phyloP scores from a whole-genome alignment of 2,329 filamentous ascomycete genomes.

The Tolypocladium guangdongense region DNA sequence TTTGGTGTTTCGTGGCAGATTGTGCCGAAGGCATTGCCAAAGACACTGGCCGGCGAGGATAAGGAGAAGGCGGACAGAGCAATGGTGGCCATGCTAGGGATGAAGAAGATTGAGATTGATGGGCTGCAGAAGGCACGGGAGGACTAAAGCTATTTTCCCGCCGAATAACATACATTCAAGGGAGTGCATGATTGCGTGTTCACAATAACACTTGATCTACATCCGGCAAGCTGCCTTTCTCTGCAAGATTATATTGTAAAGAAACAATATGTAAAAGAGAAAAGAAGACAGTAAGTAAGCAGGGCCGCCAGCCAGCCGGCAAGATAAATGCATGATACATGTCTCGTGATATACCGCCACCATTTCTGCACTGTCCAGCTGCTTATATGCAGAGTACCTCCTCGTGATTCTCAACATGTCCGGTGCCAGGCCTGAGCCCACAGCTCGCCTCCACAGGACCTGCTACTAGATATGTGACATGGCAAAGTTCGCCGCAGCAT shows the following conservation, averaged over 20 bases:
- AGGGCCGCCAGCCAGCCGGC: background rate
- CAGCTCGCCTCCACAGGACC: no score
- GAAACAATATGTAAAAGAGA: background rate
- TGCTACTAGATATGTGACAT: conserved; percentile 2
- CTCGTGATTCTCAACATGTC: background rate
- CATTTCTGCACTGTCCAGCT: background rate
- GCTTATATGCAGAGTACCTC: background rate
- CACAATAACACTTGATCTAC: background rate
- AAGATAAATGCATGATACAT: no score
- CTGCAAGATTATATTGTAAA: background rate
- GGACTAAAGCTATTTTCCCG: background rate
- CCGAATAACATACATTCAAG: no score
- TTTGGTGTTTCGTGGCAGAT: conserved; percentile 38
- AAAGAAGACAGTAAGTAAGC: no score
- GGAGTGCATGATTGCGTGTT: background rate
- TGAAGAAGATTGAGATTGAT: conserved; percentile 32
- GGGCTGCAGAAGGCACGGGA: conserved; percentile 21
- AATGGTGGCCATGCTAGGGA: conserved; percentile 26
- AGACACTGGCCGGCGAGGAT: conserved; percentile 22
- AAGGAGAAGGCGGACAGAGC: conserved; percentile 19
- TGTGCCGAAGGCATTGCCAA: conserved; percentile 24
- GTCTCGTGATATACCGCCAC: background rate
- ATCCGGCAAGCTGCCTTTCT: background rate
- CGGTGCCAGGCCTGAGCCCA: background rate
- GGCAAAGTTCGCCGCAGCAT: conserved; percentile 12